Conservation (phyloP, 768 basidiomycete genomes). For the Ephemerocybe angulata region DNA sequence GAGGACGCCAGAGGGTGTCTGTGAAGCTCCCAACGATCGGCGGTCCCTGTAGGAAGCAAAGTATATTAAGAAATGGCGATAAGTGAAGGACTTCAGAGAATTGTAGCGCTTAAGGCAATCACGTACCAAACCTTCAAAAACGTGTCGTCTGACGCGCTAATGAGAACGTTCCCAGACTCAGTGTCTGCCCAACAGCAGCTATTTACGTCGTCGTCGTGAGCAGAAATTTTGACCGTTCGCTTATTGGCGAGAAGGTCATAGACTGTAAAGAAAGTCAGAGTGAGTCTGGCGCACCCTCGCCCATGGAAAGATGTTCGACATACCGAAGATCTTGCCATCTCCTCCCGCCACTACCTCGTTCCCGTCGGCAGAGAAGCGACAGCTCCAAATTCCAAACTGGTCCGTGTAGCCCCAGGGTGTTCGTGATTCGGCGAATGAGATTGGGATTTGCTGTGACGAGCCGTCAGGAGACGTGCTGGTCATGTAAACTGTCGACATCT, state of each 20-base stretch:
- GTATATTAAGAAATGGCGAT: neutral
- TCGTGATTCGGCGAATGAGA: slow-evolving; percentile 50
- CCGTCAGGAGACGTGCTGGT: slow-evolving; percentile 61
- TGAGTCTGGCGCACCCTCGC: neutral
- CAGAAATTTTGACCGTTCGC: slow-evolving; percentile 80
- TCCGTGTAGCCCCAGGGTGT: slow-evolving; percentile 33
- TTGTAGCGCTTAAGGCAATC: no score
- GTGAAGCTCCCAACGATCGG: slow-evolving; percentile 48
- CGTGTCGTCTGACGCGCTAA: slow-evolving; percentile 93
- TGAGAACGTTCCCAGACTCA: slow-evolving; percentile 86
- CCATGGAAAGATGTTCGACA: slow-evolving; percentile 8
- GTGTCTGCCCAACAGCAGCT: slow-evolving; percentile 96
- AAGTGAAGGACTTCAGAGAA: no score
- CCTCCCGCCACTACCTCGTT: slow-evolving; percentile 95
- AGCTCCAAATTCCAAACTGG: slow-evolving; percentile 82
- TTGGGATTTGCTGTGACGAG: slow-evolving; percentile 57
- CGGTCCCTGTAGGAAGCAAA: slow-evolving; percentile 42
- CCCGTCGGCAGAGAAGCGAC: slow-evolving; percentile 94
- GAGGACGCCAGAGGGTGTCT: slow-evolving; percentile 87
- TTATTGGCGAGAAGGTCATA: slow-evolving; percentile 84
- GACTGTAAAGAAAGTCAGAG: slow-evolving; percentile 50
- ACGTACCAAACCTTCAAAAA: slow-evolving; percentile 92
- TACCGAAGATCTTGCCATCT: slow-evolving; percentile 72
- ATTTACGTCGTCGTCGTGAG: slow-evolving; percentile 90
- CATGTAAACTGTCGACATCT: slow-evolving; percentile 75